Conservation (phyloP, 805 yeast genomes). For the Saturnispora dispora region DNA sequence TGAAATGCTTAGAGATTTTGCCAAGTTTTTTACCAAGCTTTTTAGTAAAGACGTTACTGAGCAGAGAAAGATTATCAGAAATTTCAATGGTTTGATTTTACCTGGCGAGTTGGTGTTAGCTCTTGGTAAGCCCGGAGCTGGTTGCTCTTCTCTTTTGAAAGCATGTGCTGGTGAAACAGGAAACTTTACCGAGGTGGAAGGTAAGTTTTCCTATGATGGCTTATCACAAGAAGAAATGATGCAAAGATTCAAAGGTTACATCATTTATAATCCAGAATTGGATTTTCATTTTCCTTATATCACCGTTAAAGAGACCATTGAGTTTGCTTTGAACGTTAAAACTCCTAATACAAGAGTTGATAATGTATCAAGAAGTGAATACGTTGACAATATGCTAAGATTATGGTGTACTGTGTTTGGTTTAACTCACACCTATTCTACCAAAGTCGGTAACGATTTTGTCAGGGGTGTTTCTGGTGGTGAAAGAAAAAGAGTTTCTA, state of each 20-base stretch:
- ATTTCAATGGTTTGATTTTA: slow-evolving; percentile 32
- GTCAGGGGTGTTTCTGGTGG: slow-evolving; percentile 67
- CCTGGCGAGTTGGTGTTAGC: slow-evolving; percentile 67
- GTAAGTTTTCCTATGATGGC: slow-evolving; percentile 55
- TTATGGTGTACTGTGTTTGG: slow-evolving; percentile 50
- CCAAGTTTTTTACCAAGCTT: slow-evolving; percentile 23
- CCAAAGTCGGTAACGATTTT: slow-evolving; percentile 57
- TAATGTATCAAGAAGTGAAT: slow-evolving; percentile 32
- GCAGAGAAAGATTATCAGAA: slow-evolving; percentile 31
- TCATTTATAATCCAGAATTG: slow-evolving; percentile 50
- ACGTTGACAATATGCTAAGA: slow-evolving; percentile 35
- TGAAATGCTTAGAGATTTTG: slow-evolving; percentile 31
- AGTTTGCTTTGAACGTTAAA: slow-evolving; percentile 60
- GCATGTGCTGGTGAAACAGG: slow-evolving; percentile 46
- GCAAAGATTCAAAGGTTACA: slow-evolving; percentile 43
- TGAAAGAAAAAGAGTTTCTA: slow-evolving; percentile 62
- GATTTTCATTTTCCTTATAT: slow-evolving; percentile 72
- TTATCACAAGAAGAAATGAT: slow-evolving; percentile 53
- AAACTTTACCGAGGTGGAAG: slow-evolving; percentile 39
- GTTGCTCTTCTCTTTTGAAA: slow-evolving; percentile 63
- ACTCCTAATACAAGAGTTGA: slow-evolving; percentile 47
- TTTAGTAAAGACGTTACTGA: slow-evolving; percentile 27
- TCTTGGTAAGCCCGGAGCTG: slow-evolving; percentile 71
- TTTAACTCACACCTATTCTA: slow-evolving; percentile 47
- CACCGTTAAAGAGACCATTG: slow-evolving; percentile 64